Base-by-base conservation (phyloP, 2,329 filamentous ascomycete genomes). In the Pseudocercospora cruenta region DNA sequence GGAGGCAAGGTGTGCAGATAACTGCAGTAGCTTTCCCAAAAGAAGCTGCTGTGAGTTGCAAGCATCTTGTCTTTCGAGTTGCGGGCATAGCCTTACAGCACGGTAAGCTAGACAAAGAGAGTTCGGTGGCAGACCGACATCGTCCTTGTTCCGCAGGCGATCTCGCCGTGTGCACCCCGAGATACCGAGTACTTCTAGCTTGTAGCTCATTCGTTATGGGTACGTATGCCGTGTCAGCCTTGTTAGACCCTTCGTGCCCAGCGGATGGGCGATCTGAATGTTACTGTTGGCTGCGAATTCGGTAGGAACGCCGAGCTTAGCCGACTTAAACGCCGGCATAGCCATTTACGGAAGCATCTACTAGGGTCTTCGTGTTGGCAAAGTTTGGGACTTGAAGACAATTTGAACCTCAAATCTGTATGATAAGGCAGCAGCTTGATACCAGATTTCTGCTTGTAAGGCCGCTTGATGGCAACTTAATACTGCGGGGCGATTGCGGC, bases 161-260 rank as follows among this genome's bases (percentile, higher is more conserved):
- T 28, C 51, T 54, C 6, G 51, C 51, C 51, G 51, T 54, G 51
- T 54, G 51, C 24, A 26, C 51, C 51, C 49, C 49, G 49, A 53
- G 21, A 26, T 53, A 24, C 22, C 45, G 8, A 19, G 21, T 49
- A 24, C 45, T n/a, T 53, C 19, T 24, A 53, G 49, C 49, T 53
- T 54, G 51, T 4, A 26, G 51, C 51, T 54, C 21, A 26, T 28
- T 26, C 16, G 16, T 16, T n/a, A 26, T 22, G 51, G 51, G 47
- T 24, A 22, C n/a, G 22, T 24, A 51, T 24, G 47, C 24, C 51
- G 51, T 31, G 24, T 28, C 24, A n/a, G 24, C 24, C 24, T 54
- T 28, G 51, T n/a, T n/a, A 19, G 51, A 31, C 21, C 36, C 51
- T 54, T 24, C 24, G 22, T 12, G 51, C 24, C 24, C 16, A 28